Conservation (phyloP, 73 alveolate genomes). For the Paramecium sexaurelia region DNA sequence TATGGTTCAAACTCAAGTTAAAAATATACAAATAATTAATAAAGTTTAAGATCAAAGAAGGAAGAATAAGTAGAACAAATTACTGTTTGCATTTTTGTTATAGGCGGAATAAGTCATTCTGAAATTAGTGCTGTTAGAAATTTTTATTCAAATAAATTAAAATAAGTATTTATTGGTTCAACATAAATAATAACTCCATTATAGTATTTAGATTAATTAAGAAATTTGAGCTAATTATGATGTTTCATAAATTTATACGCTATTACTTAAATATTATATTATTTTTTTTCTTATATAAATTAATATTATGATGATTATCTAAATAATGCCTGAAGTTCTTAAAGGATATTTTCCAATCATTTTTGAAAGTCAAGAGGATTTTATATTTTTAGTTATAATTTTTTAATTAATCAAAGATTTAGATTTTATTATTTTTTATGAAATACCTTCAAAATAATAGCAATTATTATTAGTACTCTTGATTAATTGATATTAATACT, state of each 20-base stretch:
- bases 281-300: neutral
- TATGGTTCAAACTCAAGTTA: neutral
- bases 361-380: neutral
- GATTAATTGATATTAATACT: neutral
- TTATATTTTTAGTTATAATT: neutral
- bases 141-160: neutral
- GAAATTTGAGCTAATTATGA: neutral
- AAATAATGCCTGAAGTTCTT: neutral
- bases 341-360: neutral
- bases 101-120: slow-evolving; percentile 43
- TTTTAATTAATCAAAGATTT: neutral
- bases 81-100: neutral
- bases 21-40: neutral
- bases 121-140: slow-evolving; percentile 11
- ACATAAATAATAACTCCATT: neutral
- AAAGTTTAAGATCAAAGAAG: neutral
- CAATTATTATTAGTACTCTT: neutral
- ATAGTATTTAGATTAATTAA: neutral
- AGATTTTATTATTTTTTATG: slow-evolving; percentile 13
- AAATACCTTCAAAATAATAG: neutral
- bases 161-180: slow-evolving; percentile 2
- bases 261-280: neutral
- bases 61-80: slow-evolving; percentile 30
- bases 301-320: neutral
- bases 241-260: neutral